Percentiles rank a stretch among this genome's conserved stretches.
These are phyloP conservation scores for Leptographium procerum DNA, from an alignment of 2,329 filamentous ascomycete species.

Conservation along the genomic window DNA sequence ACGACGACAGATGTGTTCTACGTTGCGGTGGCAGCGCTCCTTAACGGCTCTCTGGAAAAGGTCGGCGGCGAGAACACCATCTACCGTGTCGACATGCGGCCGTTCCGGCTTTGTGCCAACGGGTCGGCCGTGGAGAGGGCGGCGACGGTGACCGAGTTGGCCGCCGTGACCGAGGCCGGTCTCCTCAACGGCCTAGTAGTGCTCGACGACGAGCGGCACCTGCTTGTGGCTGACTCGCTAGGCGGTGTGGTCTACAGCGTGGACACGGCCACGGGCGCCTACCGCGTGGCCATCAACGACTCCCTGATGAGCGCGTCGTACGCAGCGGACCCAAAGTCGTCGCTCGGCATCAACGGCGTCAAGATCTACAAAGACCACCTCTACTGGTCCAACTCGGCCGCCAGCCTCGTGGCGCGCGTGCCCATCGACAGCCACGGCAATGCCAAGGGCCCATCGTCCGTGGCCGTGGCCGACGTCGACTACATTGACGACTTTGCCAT, in stretches of 20 bases:
- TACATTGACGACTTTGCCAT: slow-evolving; percentile 14
- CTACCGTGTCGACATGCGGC: slow-evolving; percentile 14
- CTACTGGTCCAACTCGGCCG: slow-evolving; percentile 17
- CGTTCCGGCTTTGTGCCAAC: slow-evolving; percentile 8
- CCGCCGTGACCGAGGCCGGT: slow-evolving; percentile 13
- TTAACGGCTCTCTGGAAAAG: slow-evolving; percentile 11
- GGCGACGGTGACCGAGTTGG: slow-evolving; percentile 13
- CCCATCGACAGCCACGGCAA: slow-evolving; percentile 8
- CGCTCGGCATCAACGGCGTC: slow-evolving; percentile 15
- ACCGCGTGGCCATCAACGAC: slow-evolving; percentile 15
- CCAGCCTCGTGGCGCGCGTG: slow-evolving; percentile 13
- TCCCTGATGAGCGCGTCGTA: slow-evolving; percentile 9
- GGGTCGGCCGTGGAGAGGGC: background rate
- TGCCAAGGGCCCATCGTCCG: slow-evolving; percentile 8
- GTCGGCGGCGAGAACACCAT: slow-evolving; percentile 13
- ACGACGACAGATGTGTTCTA: slow-evolving; percentile 21
- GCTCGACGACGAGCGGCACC: slow-evolving; percentile 4
- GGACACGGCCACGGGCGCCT: slow-evolving; percentile 13
- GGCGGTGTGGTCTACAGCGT: slow-evolving; percentile 15
- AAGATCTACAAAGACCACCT: slow-evolving; percentile 14
- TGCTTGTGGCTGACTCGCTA: slow-evolving; percentile 15
- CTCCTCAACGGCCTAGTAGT: slow-evolving; percentile 17
- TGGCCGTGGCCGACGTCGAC: slow-evolving; percentile 6
- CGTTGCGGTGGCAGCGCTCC: slow-evolving; percentile 16
- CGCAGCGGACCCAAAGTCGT: background rate